Base-by-base conservation (phyloP, 2,329 filamentous ascomycete species). In the Fusarium nelsonii region DNA sequence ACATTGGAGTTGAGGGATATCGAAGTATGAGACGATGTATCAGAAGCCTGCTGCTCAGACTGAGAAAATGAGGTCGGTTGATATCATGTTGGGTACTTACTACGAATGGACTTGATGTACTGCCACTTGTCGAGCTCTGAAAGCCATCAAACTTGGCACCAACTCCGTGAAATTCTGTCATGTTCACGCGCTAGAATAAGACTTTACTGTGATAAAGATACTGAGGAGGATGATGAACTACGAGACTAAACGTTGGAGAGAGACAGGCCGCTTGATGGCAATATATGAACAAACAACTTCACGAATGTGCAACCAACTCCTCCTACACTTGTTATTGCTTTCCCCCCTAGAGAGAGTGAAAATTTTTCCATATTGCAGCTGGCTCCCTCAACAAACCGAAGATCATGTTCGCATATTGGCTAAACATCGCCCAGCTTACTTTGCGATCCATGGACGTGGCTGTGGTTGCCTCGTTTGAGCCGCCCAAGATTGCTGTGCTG, bases 11-110 rank as follows among this genome's bases (percentile, higher is more conserved):
- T 59, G 18, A 74, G 51, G 34, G 72, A 74, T 11, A 74, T 33
- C 4, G 72, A 74, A 30, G 72, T 74, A 23, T 74, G 64, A 4
- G 72, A 74, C 14, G 72, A 74, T 33, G 72, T 63, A 44, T 68
- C 72, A n/a, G 72, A 74, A n/a, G 72, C 46, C 46, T 74, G 67
- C 71, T 73, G 32, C 18, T 46, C 28, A 3, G 30, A 46, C 50
- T 74, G 4, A 74, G 70, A 65, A 33, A 39, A 4, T 39, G 39
- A 44, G 43, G 15, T 36, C 37, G 14, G 7, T 6, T 39, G n/a
- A 26, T 39, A 10, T 26, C 11, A 8, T 8, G 20, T 23, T 6
- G 26, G 20, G 50, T 32, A 23, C 72, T 62, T 50, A 74, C 72
- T 39, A 73, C 72, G 57, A 74, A 74, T 12, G 72, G 70, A 36